Percentiles rank a stretch among this genome's conserved stretches.
Evolutionary conservation across 805 yeast species (phyloP).

Genomic region (Candida andamanensis): DNA sequence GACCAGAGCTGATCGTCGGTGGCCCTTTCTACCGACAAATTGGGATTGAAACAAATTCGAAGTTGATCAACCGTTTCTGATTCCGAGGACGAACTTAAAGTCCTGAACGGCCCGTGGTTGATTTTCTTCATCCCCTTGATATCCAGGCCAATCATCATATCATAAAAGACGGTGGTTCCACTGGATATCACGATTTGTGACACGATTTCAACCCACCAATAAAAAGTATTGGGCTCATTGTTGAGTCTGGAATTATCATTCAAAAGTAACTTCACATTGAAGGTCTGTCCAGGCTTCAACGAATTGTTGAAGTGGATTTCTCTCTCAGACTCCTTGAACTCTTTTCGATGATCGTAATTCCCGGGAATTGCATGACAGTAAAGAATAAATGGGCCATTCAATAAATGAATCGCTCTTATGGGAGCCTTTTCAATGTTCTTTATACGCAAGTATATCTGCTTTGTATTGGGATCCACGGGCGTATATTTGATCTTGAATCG

Average conservation of each 20-base stretch:
- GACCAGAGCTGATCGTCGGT: conserved; percentile 33
- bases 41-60: conserved; percentile 15
- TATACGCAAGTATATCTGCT: conserved; percentile 27
- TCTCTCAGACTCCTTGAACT: conserved; percentile 18
- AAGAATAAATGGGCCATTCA: conserved; percentile 40
- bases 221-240: conserved; percentile 11
- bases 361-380: conserved; percentile 41
- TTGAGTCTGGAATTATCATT: conserved; percentile 36
- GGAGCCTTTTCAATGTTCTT: conserved; percentile 34
- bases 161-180: conserved; percentile 25
- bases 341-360: conserved; percentile 22
- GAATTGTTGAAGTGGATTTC: conserved; percentile 36
- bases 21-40: conserved; percentile 20
- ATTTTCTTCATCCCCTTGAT: conserved; percentile 26
- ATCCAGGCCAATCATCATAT: conserved; percentile 35
- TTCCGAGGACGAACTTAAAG: conserved; percentile 4
- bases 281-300: conserved; percentile 67
- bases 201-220: conserved; percentile 37
- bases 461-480: conserved; percentile 11
- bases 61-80: conserved; percentile 2
- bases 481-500: conserved; percentile 29
- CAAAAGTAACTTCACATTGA: conserved; percentile 49
- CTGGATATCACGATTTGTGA: conserved; percentile 38
- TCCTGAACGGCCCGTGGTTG: conserved; percentile 19
- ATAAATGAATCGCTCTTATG: conserved; percentile 36